Percentiles rank a stretch among this genome's conserved stretches.
Conservation (phyloP, 805 yeast species). For the Pichia cabralensis region DNA sequence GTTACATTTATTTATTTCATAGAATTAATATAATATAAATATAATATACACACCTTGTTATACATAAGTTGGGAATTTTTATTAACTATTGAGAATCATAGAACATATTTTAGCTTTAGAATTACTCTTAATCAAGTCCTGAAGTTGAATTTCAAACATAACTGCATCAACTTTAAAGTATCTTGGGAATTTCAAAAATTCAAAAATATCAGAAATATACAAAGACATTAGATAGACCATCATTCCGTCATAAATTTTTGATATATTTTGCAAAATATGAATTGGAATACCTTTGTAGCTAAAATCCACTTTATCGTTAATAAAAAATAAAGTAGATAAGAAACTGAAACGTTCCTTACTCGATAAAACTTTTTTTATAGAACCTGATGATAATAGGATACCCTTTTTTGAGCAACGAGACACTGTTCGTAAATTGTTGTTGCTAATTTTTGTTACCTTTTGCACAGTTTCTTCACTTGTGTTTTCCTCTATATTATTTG, state of each 20-base stretch:
- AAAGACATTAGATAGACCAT: slow-evolving; percentile 15
- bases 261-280: slow-evolving; percentile 2
- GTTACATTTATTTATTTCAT: background rate
- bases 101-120: background rate
- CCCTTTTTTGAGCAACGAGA: slow-evolving; percentile 9
- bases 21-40: too few species aligned
- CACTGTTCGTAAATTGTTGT: too few species aligned
- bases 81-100: background rate
- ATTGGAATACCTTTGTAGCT: slow-evolving; percentile 2
- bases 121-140: slow-evolving; percentile 7
- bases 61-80: background rate
- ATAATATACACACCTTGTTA: background rate
- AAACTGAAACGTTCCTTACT: slow-evolving; percentile 11
- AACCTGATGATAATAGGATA: slow-evolving; percentile 7
- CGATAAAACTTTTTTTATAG: slow-evolving; percentile 11
- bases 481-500: too few species aligned
- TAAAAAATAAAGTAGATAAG: slow-evolving; percentile 13
- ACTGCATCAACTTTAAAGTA: slow-evolving; percentile 16
- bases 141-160: slow-evolving; percentile 18
- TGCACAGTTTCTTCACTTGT: too few species aligned
- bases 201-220: slow-evolving; percentile 12
- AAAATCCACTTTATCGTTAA: slow-evolving; percentile 7
- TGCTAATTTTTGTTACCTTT: too few species aligned
- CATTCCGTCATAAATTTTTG: slow-evolving; percentile 13
- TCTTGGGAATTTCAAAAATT: slow-evolving; percentile 15